Base-by-base conservation (phyloP, 2,329 filamentous ascomycete genomes). In the Epichloe scottii region DNA sequence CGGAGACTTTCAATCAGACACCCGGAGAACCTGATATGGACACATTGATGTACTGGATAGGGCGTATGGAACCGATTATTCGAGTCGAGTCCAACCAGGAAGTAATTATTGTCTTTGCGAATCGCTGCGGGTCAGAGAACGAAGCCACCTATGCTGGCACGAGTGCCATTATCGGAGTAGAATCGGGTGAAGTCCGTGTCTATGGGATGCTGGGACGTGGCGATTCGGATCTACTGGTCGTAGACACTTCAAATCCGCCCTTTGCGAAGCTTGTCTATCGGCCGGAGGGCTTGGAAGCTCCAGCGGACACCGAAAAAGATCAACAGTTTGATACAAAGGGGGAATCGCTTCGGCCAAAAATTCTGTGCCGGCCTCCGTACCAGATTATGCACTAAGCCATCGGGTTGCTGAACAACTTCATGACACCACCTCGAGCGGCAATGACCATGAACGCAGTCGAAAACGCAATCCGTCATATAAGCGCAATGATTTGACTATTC, bases 11-110 rank as follows among this genome's bases (percentile, higher is more conserved):
- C 61, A 79, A 60, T 53, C 71, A 57, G 30, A 69, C 56, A 56
- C 78, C 77, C 0, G 62, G 73, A 1, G 77, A 81, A 47, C 84
- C 85, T 0, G 86, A 90, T 56, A 75, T 86, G 67, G 79, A 87
- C 23, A 89, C 85, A 0, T 62, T 91, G 8, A 77, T 78, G 0
- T 91, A 91, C 59, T 91, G 87, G 87, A 70, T 88, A 0, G 76
- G 79, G 17, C 75, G 87, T 0, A 71, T 91, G 4, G 81, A 85
- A 51, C 87, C 87, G 0, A 50, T 84, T 0, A 79, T 84, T 33
- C 69, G 74, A 10, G 60, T 67, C 0, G 72, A 80, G 2, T 67
- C 54, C 0, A 59, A 71, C 0, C 74, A 78, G 0, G 83, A 87
- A 51, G 74, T 85, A 17, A 78, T 87, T 38, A 71, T 90, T 0